Evolutionary conservation across 768 basidiomycete species (phyloP).

Genomic region (Podaxis pistillaris): DNA sequence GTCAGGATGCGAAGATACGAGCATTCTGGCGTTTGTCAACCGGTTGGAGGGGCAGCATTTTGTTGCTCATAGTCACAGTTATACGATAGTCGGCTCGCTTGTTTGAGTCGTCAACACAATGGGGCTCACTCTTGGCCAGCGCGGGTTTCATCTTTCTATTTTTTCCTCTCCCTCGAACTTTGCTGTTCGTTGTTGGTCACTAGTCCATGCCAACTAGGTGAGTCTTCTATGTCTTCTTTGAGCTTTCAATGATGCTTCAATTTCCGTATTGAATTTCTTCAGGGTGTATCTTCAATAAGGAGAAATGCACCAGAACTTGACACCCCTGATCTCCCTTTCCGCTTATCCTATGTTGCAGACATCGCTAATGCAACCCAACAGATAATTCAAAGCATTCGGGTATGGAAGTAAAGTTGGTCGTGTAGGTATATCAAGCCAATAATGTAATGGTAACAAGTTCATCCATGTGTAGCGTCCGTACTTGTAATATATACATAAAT

Average conservation of each 20-base stretch:
- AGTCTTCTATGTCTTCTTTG: slow-evolving; percentile 19
- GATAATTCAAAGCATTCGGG: neutral
- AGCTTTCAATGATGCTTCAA: slow-evolving; percentile 52
- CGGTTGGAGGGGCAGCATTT: slow-evolving; percentile 36
- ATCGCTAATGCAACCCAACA: neutral
- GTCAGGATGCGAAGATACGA: slow-evolving; percentile 68
- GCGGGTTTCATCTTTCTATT: slow-evolving; percentile 45
- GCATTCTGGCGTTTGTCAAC: slow-evolving; percentile 50
- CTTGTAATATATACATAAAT: neutral
- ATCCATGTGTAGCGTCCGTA: neutral
- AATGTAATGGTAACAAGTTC: neutral
- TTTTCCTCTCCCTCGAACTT: slow-evolving; percentile 49
- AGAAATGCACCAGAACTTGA: slow-evolving; percentile 82
- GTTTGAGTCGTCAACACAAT: slow-evolving; percentile 70
- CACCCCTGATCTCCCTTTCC: slow-evolving; percentile 41
- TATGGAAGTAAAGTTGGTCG: neutral
- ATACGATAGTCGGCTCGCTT: slow-evolving; percentile 68
- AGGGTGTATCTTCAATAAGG: slow-evolving; percentile 67
- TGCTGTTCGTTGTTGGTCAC: slow-evolving; percentile 36
- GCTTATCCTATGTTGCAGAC: neutral
- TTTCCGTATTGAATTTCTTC: slow-evolving; percentile 82
- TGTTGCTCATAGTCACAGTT: slow-evolving; percentile 88
- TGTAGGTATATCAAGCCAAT: neutral
- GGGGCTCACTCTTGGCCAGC: slow-evolving; percentile 88
- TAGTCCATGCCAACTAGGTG: slow-evolving; percentile 13